Conservation (phyloP, 1,284 basidiomycete genomes). For the Malassezia obtusa region DNA sequence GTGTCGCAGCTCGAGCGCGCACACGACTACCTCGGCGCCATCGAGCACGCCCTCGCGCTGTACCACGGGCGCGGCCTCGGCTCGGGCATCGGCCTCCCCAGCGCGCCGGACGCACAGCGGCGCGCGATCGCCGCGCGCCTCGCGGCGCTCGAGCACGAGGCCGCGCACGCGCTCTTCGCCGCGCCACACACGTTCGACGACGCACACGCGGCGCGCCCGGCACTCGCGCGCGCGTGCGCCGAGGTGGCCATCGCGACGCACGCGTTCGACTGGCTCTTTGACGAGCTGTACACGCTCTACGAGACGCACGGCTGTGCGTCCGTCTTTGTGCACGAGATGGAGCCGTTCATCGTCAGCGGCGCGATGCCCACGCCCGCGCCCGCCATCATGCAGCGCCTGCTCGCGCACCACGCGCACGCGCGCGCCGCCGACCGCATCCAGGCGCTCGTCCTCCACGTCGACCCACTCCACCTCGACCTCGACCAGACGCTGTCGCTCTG, state of each 20-base stretch:
- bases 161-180: conserved; percentile 74
- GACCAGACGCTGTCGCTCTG: conserved; percentile 84
- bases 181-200: conserved; percentile 43
- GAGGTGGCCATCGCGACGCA: conserved; percentile 70
- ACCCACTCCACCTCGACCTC: conserved; percentile 80
- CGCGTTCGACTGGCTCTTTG: conserved; percentile 76
- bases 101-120: conserved; percentile 56
- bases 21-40: conserved; percentile 81
- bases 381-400: conserved; percentile 75
- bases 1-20: conserved; percentile 71
- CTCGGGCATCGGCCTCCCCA: conserved; percentile 77
- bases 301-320: conserved; percentile 70
- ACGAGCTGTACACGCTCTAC: conserved; percentile 78
- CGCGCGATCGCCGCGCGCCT: conserved; percentile 66
- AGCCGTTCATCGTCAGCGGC: conserved; percentile 70
- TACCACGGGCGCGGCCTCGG: conserved; percentile 73
- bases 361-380: conserved; percentile 63
- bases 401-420: conserved; percentile 66
- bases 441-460: conserved; percentile 87
- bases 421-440: conserved; percentile 69
- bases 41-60: conserved; percentile 73
- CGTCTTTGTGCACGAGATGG: conserved; percentile 78
- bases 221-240: conserved; percentile 70
- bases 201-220: conserved; percentile 68
- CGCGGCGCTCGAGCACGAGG: conserved; percentile 73